Evolutionary conservation across 129 eudicot genomes (phyloP), one percentile per base, ranked within the genome.

Genomic region (sunflower (Helianthus annuus)): DNA sequence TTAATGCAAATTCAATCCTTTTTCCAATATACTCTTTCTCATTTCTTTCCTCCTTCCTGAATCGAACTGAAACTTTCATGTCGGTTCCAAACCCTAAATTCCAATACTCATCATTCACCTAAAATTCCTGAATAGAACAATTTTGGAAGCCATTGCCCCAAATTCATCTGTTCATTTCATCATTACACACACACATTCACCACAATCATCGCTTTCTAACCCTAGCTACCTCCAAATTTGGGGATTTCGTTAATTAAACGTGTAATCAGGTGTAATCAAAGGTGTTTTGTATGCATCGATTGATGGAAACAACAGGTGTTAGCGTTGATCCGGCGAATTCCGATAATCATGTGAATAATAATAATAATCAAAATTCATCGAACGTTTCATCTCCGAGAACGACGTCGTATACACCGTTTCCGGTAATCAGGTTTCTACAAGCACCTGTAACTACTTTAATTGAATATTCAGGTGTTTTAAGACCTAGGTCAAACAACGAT

Each of bases 371-470:
- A 14, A 57, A 51, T 74, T 60, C 70, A 15, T 55, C 81, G 24
- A 71, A 70, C 22, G 72, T 77, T 34, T 11, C 72, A 22, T 66
- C 79, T 10, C 75, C 83, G 52, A 64, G 79, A 60, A 71, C 75
- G 80, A 66, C 22, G 67, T 56, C 53, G 79, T 62, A 65, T 45
- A 60, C 62, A 74, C 90, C 54, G 48, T 79, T 58, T 81, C 82
- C 82, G n/a, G 40, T 78, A 15, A 71, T 90, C n/a, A 76, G 92
- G 52, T 87, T 84, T 64, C 51, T 90, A 2, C 93, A 73, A 64
- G 85, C 88, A 53, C 96, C 96, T 7, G 80, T 90, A 2, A 78
- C 92, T 6, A 76, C 93, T 64, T 27, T 87, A 9, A 80, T 90
- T 0, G 93, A 90, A 59, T 78, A 84, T 65, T 80, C 85, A 1